phyloP scores from a whole-genome alignment of 371 early-diverging fungal species.

The Mucor indicus region DNA sequence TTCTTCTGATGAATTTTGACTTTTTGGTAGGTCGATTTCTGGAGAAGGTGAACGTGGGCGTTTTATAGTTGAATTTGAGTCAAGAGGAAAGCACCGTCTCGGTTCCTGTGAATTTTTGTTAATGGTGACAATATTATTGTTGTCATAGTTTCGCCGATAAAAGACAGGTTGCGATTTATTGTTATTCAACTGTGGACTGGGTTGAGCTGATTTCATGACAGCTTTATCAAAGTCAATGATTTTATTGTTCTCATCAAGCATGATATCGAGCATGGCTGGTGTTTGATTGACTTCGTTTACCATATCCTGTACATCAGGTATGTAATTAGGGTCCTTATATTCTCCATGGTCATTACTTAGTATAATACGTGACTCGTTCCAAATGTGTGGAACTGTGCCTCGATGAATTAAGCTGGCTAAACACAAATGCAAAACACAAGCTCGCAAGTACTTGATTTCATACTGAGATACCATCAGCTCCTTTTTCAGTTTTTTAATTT shows the following conservation, averaged over 20 bases:
- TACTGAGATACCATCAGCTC: slow-evolving; percentile 24
- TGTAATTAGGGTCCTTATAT: slow-evolving; percentile 5
- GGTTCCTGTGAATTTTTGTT: slow-evolving; percentile 15
- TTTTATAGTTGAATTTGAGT: not conserved
- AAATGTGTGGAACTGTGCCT: slow-evolving; percentile 36
- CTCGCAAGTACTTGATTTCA: slow-evolving; percentile 38
- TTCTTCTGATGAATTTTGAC: no score
- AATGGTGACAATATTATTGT: not conserved
- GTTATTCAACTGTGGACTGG: no score
- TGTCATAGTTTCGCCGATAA: no score
- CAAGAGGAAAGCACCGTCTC: slow-evolving; percentile 1
- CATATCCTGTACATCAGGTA: no score
- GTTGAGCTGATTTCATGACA: not conserved
- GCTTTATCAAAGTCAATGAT: slow-evolving; percentile 18
- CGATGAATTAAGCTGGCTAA: slow-evolving; percentile 21
- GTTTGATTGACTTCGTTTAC: slow-evolving; percentile 6
- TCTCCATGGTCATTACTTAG: slow-evolving; percentile 14
- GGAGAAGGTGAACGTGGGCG: not conserved
- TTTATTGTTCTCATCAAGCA: slow-evolving; percentile 11
- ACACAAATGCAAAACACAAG: slow-evolving; percentile 28
- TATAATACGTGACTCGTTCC: slow-evolving; percentile 27
- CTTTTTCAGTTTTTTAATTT: slow-evolving; percentile 17
- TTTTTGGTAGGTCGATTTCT: not conserved
- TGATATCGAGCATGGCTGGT: slow-evolving; percentile 18
- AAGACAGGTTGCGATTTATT: no score